A percentile compares a stretch with the other conserved stretches of the same genome.
Evolutionary conservation across 1,284 basidiomycete species (phyloP).

Genomic region (Bjerkandera adusta): DNA sequence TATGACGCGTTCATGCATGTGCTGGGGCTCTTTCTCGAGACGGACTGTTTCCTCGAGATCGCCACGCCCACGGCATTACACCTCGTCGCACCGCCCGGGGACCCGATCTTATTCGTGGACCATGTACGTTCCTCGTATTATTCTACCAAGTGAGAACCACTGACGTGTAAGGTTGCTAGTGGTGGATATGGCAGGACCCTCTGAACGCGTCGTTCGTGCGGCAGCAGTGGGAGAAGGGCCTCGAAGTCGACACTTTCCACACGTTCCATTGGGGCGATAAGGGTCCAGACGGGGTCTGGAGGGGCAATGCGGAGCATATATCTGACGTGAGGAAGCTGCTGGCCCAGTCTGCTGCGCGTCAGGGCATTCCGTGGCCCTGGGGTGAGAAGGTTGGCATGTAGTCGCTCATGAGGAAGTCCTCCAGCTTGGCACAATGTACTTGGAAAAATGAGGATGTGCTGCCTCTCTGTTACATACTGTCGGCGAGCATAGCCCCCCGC

Average conservation of each 20-base stretch:
- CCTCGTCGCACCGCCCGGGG: constrained; percentile 35
- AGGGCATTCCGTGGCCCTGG: constrained; percentile 22
- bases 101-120: constrained; percentile 44
- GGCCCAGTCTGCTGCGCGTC: constrained; percentile 36
- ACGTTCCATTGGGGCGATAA: constrained; percentile 47
- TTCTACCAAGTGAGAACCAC: neutral
- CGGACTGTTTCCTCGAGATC: constrained; percentile 48
- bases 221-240: constrained; percentile 41
- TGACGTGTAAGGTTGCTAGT: constrained; percentile 26
- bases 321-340: constrained; percentile 35
- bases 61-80: constrained; percentile 44
- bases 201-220: constrained; percentile 45
- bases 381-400: neutral
- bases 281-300: constrained; percentile 36
- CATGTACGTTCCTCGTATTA: constrained; percentile 33
- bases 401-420: neutral
- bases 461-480: too few relatives aligned
- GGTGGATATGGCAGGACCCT: constrained; percentile 49
- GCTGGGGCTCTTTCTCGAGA: constrained; percentile 43
- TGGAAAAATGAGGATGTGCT: too few relatives aligned
- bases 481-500: too few relatives aligned
- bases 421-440: too few relatives aligned
- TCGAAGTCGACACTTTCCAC: constrained; percentile 51
- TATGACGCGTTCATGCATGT: constrained; percentile 38
- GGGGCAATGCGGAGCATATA: constrained; percentile 33